Evolutionary conservation across 2,329 filamentous ascomycete species (phyloP).

Genomic region (Zasmidium citrigriseum): DNA sequence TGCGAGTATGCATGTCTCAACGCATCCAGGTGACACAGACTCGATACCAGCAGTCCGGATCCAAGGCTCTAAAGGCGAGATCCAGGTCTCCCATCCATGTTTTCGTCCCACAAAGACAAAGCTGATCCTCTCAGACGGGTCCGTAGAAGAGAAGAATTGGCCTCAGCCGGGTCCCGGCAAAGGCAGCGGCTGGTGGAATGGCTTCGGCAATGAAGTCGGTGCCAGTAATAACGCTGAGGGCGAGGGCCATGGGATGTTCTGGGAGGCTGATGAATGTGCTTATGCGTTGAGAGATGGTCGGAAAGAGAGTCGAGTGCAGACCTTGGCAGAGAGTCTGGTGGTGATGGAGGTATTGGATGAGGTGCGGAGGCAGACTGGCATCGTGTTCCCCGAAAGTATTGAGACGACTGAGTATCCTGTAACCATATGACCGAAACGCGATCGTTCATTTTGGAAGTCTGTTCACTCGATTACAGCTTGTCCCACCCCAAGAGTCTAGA

Average conservation of each 20-base stretch:
- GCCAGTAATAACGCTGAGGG: slow-evolving; percentile 50
- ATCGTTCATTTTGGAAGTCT: too few species aligned
- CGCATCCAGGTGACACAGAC: slow-evolving; percentile 62
- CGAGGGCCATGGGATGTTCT: slow-evolving; percentile 81
- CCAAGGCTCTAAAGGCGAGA: slow-evolving; percentile 78
- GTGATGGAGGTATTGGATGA: slow-evolving; percentile 84
- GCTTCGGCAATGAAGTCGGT: slow-evolving; percentile 38
- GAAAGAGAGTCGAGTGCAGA: slow-evolving; percentile 71
- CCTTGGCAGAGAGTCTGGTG: slow-evolving; percentile 73
- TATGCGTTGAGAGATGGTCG: slow-evolving; percentile 74
- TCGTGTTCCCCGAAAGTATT: slow-evolving; percentile 66
- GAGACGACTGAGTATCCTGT: slow-evolving; percentile 61
- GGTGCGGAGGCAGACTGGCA: slow-evolving; percentile 61
- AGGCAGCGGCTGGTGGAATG: slow-evolving; percentile 50
- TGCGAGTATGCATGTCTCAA: slow-evolving; percentile 63
- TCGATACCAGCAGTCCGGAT: slow-evolving; percentile 71
- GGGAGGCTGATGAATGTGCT: slow-evolving; percentile 80
- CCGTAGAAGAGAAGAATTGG: slow-evolving; percentile 50
- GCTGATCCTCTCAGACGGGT: slow-evolving; percentile 43
- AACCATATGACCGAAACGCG: slow-evolving; percentile 37
- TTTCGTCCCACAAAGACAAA: slow-evolving; percentile 61
- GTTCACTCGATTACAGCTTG: too few species aligned
- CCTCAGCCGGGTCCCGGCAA: slow-evolving; percentile 49
- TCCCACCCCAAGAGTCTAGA: too few species aligned
- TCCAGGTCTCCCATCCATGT: slow-evolving; percentile 73